Conservation (phyloP, 108 stramenopile species). For the Mediolabrus comicus region DNA sequence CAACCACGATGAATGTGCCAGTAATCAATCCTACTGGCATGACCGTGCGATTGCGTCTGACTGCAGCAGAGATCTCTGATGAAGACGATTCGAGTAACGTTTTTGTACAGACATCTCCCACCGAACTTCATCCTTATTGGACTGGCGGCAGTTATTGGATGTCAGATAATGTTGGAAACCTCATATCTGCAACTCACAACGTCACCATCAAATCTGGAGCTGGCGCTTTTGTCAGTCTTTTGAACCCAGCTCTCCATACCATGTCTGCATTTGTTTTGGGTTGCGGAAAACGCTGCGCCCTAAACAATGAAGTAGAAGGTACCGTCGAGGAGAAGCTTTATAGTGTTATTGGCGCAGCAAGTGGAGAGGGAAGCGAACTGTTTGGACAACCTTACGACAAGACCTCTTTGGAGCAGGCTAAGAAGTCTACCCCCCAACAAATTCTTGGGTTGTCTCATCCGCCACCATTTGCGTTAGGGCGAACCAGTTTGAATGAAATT, state of each 20-base stretch:
- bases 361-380: slow-evolving; percentile 54
- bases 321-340: slow-evolving; percentile 31
- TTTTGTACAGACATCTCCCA: slow-evolving; percentile 26
- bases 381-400: slow-evolving; percentile 34
- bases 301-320: slow-evolving; percentile 40
- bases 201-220: slow-evolving; percentile 64
- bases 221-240: slow-evolving; percentile 62
- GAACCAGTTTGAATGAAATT: slow-evolving; percentile 60
- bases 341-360: slow-evolving; percentile 73
- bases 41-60: slow-evolving; percentile 65
- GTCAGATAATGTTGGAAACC: slow-evolving; percentile 54
- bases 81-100: slow-evolving; percentile 9
- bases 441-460: slow-evolving; percentile 39
- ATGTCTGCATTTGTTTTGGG: slow-evolving; percentile 65
- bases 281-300: slow-evolving; percentile 70
- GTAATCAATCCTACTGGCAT: slow-evolving; percentile 70
- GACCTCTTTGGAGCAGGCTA: slow-evolving; percentile 7
- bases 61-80: slow-evolving; percentile 20
- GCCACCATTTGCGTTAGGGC: slow-evolving; percentile 67
- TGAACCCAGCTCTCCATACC: slow-evolving; percentile 66
- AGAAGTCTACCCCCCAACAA: slow-evolving; percentile 25
- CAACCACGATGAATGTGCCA: slow-evolving; percentile 36
- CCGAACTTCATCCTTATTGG: slow-evolving; percentile 59
- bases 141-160: slow-evolving; percentile 66
- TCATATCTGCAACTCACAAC: slow-evolving; percentile 76